Evolutionary conservation across 352 stramenopile species (phyloP).

Genomic region (Phytophthora macrochlamydospora): DNA sequence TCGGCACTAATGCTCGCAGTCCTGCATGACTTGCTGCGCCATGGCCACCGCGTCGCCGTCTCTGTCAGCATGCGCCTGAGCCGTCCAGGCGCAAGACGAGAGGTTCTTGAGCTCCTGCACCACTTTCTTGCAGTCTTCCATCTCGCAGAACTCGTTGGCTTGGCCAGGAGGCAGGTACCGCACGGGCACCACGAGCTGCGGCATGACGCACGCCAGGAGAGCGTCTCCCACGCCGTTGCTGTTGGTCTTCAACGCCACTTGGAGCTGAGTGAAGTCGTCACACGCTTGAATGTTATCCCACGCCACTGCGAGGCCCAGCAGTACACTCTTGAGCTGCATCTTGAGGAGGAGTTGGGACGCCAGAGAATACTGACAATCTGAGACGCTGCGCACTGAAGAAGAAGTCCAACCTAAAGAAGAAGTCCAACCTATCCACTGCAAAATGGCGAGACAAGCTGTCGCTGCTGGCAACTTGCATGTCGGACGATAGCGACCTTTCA

Average conservation of each 20-base stretch:
- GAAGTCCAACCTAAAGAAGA: not conserved
- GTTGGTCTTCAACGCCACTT: slow-evolving; percentile 20
- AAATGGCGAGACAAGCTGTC: no score
- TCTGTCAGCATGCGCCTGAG: slow-evolving; percentile 31
- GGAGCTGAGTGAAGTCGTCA: slow-evolving; percentile 32
- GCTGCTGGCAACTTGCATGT: no score
- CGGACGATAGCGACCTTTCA: slow-evolving; percentile 6
- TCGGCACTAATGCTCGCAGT: slow-evolving; percentile 29
- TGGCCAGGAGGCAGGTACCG: slow-evolving; percentile 39
- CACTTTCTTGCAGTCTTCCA: slow-evolving; percentile 31
- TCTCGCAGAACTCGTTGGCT: slow-evolving; percentile 46
- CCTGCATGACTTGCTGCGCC: slow-evolving; percentile 48
- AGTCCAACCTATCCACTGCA: no score
- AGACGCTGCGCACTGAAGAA: not conserved
- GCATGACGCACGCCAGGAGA: slow-evolving; percentile 26
- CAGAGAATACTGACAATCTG: slow-evolving; percentile 18
- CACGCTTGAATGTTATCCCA: slow-evolving; percentile 9
- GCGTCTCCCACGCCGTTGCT: slow-evolving; percentile 16
- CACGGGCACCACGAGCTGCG: slow-evolving; percentile 41
- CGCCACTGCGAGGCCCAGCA: slow-evolving; percentile 7
- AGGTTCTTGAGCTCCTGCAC: slow-evolving; percentile 38
- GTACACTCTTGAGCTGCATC: slow-evolving; percentile 13
- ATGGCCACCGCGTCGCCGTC: slow-evolving; percentile 43
- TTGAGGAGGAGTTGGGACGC: slow-evolving; percentile 3
- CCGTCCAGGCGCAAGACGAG: slow-evolving; percentile 46